Percentiles rank a stretch among this genome's conserved stretches.
These are phyloP conservation scores for Stellera chamaejasme DNA, from an alignment of 345 rosid species.

Conservation along the genomic window DNA sequence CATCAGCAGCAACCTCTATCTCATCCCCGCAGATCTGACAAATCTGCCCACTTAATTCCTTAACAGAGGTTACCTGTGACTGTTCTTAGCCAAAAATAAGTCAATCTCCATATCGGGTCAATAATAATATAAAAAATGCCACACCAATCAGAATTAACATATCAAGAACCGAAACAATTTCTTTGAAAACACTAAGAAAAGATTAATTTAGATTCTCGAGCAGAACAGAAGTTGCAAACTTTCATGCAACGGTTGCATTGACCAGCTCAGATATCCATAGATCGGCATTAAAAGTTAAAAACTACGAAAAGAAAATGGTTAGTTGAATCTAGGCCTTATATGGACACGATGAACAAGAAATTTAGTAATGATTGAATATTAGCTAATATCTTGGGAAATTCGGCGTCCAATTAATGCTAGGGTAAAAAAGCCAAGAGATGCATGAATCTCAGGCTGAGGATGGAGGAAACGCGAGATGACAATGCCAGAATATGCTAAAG, in stretches of 20 bases:
- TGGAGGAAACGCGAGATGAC: too few species aligned
- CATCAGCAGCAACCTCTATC: constrained; percentile 52
- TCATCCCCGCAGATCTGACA: constrained; percentile 97
- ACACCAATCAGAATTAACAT: background rate
- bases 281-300: constrained; percentile 1
- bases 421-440: constrained; percentile 5
- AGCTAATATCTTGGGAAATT: background rate
- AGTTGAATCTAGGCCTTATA: constrained; percentile 8
- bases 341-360: background rate
- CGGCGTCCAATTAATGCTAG: constrained; percentile 6
- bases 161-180: too few species aligned
- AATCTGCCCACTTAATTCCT: constrained; percentile 61
- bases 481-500: too few species aligned
- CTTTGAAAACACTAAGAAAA: background rate
- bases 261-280: constrained; percentile 18
- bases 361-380: background rate
- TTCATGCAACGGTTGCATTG: constrained; percentile 12
- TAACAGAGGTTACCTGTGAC: constrained; percentile 57
- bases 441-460: background rate
- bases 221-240: constrained; percentile 8
- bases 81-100: constrained; percentile 4
- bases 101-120: constrained; percentile 7
- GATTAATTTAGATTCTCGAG: constrained; percentile 4
- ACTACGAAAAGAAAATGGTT: background rate
- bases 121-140: background rate